Conservation (phyloP, 257 asterid genomes). For the Fraxinus excelsior region DNA sequence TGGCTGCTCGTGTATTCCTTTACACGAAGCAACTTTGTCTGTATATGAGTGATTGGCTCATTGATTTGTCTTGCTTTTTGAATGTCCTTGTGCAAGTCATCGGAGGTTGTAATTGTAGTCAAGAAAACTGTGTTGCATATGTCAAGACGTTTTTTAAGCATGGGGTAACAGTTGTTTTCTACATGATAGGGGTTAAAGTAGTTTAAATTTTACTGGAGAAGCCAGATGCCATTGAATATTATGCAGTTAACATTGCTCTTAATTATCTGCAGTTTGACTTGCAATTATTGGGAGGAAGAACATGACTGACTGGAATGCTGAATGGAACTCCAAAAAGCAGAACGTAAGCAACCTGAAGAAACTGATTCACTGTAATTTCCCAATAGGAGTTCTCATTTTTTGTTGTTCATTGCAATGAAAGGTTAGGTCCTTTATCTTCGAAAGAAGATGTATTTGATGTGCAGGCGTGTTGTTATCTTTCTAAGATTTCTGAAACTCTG, state of each 20-base stretch:
- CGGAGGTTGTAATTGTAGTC: too few species aligned
- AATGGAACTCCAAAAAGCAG: neutral
- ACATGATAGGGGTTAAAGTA: too few species aligned
- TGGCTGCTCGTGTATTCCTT: neutral
- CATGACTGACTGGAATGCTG: neutral
- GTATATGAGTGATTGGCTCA: neutral
- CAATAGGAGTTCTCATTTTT: neutral
- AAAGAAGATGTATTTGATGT: neutral
- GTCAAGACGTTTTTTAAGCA: neutral
- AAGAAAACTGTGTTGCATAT: too few species aligned
- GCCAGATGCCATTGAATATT: too few species aligned
- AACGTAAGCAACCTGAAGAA: too few species aligned
- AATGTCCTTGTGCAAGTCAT: neutral
- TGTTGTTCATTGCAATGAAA: neutral
- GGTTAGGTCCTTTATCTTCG: neutral
- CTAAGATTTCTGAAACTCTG: too few species aligned
- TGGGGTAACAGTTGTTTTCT: too few species aligned
- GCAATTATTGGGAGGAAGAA: neutral
- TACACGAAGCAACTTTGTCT: neutral
- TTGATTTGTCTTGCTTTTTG: neutral
- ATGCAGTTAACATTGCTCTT: neutral
- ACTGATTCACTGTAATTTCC: neutral
- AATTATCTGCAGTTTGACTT: constrained; percentile 40
- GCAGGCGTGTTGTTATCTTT: neutral
- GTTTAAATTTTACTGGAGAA: too few species aligned